phyloP scores from a whole-genome alignment of 2,329 filamentous ascomycete genomes.

The Immersiporthe knoxdaviesiana region DNA sequence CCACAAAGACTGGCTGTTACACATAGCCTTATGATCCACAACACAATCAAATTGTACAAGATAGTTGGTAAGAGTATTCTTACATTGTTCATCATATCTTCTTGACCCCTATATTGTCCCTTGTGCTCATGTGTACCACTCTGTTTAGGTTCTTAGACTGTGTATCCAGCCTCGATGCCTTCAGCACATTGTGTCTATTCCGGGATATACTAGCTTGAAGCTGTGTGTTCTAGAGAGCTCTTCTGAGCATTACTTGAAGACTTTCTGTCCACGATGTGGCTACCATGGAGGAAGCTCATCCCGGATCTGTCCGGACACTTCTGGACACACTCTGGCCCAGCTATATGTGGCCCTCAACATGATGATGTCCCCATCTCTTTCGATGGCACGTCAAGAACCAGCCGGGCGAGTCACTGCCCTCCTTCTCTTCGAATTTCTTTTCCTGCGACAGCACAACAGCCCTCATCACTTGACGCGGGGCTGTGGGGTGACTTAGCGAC shows the following conservation, averaged over 20 bases:
- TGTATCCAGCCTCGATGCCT: neutral
- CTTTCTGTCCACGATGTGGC: too few relatives aligned
- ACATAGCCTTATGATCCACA: too few relatives aligned
- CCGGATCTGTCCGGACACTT: neutral
- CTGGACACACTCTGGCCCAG: neutral
- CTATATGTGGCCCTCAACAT: neutral
- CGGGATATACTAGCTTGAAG: neutral
- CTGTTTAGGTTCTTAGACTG: neutral
- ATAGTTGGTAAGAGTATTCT: neutral
- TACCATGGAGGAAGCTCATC: neutral
- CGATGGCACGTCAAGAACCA: neutral
- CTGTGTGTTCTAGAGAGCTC: neutral
- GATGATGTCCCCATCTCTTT: neutral
- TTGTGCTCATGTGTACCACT: neutral
- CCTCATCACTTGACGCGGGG: neutral
- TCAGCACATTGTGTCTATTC: neutral
- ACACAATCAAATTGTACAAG: too few relatives aligned
- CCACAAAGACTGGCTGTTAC: neutral
- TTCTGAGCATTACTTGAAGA: neutral
- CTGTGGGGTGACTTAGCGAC: neutral
- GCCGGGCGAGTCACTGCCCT: neutral
- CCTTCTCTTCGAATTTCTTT: neutral
- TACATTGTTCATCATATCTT: neutral
- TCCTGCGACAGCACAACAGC: neutral
- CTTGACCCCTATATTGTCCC: neutral